Evolutionary conservation across 202 grass and related monocot species (phyloP).

Genomic region (Dendrocalamus latiflorus): DNA sequence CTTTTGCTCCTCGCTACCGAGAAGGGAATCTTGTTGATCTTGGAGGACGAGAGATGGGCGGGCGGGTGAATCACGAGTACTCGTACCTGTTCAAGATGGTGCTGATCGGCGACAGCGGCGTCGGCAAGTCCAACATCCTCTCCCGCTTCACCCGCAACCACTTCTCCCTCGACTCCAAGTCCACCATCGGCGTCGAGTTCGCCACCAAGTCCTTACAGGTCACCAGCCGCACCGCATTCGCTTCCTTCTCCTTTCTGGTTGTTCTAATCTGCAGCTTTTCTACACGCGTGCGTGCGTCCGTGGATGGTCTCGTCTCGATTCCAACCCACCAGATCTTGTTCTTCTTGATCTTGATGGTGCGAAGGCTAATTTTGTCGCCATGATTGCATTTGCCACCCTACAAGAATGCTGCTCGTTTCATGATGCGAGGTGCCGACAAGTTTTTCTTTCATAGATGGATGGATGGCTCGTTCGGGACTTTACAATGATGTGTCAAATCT

Average conservation of each 20-base stretch:
- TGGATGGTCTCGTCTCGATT: background rate
- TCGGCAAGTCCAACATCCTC: slow-evolving; percentile 82
- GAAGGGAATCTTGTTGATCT: background rate
- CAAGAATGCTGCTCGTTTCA: background rate
- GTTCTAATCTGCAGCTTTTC: background rate
- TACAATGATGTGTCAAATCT: background rate
- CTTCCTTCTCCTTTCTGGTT: background rate
- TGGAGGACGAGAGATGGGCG: slow-evolving; percentile 33
- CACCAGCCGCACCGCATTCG: background rate
- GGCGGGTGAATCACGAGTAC: slow-evolving; percentile 70
- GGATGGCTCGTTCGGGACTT: background rate
- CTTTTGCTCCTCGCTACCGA: too few relatives aligned
- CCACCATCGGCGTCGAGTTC: too few relatives aligned
- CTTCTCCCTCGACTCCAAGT: too few relatives aligned
- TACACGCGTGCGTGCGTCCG: background rate
- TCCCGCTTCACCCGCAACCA: slow-evolving; percentile 83
- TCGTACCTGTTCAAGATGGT: slow-evolving; percentile 86
- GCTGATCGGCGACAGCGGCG: slow-evolving; percentile 74
- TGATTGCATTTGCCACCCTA: background rate
- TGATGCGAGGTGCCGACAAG: background rate
- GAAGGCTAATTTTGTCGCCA: background rate
- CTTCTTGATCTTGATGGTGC: background rate
- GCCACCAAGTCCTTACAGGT: slow-evolving; percentile 58
- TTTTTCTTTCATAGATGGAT: background rate
- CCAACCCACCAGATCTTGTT: slow-evolving; percentile 24